Percentiles rank a stretch among this genome's conserved stretches.
phyloP scores from a whole-genome alignment of 2,329 filamentous ascomycete species.

The Fusarium sp. region DNA sequence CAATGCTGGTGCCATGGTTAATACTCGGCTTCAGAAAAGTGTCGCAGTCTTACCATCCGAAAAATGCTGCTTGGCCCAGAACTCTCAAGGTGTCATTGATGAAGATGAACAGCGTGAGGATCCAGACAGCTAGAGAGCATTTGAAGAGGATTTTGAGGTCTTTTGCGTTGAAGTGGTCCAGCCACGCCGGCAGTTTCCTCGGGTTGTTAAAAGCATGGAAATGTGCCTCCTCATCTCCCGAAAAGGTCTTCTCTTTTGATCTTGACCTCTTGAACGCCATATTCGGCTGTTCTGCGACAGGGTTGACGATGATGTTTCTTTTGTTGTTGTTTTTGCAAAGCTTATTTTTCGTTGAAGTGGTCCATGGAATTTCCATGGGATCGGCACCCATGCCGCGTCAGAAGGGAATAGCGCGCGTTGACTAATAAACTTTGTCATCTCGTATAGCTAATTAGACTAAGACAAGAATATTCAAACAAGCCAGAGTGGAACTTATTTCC shows the following conservation, averaged over 20 bases:
- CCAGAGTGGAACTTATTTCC: too few species aligned
- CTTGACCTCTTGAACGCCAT: slow-evolving; percentile 7
- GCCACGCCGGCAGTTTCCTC: slow-evolving; percentile 31
- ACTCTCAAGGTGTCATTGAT: slow-evolving; percentile 37
- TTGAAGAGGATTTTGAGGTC: slow-evolving; percentile 45
- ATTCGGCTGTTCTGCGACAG: background rate
- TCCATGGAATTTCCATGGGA: too few species aligned
- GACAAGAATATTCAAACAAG: too few species aligned
- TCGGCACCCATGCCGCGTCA: too few species aligned
- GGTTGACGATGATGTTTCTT: too few species aligned
- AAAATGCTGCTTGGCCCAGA: slow-evolving; percentile 31
- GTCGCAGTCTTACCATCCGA: slow-evolving; percentile 16
- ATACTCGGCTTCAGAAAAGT: accelerated
- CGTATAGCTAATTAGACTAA: too few species aligned
- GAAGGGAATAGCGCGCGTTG: too few species aligned
- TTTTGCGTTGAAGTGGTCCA: slow-evolving; percentile 43
- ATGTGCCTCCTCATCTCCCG: slow-evolving; percentile 13
- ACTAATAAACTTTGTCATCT: too few species aligned
- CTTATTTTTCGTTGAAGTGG: too few species aligned
- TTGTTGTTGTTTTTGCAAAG: too few species aligned
- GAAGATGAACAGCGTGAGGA: slow-evolving; percentile 40
- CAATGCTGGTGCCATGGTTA: slow-evolving; percentile 26
- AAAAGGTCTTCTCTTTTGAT: background rate
- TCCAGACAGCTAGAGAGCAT: slow-evolving; percentile 42
- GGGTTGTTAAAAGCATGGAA: slow-evolving; percentile 21